Base-by-base conservation (phyloP, 371 early-diverging fungal genomes). In the Mucor sp. region DNA sequence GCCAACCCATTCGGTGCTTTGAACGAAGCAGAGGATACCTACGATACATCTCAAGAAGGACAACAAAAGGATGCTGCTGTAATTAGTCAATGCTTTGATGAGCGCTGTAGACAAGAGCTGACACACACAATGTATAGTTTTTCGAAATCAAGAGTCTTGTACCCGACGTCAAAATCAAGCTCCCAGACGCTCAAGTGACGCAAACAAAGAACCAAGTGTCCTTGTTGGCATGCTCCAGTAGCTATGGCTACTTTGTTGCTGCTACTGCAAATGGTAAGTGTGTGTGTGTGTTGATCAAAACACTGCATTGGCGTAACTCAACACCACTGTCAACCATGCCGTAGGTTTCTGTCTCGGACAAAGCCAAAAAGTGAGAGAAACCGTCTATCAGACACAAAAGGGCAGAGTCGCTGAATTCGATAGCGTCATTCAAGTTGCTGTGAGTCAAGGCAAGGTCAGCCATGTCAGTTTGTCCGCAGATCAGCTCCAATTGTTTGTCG, bases 171-270 rank as follows among this genome's bases (percentile, higher is more conserved):
- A 78, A 76, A 63, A 59, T 80, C n/a, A 59, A 72, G 11, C 60
- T 82, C 39, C 74, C 71, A 39, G 70, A 74, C 14, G 44, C 68
- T 9, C 70, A 64, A n/a, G 75, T 80, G 57, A 25, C 32, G 4
- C 47, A 70, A 9, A 57, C 41, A 6, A 53, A 39, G 50, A 19
- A 30, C 28, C 47, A 50, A 62, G 32, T 73, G 4, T 80, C 82
- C 9, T 57, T 81, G 8, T 47, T 84, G 9, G 75, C 66, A 19
- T 72, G 72, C 33, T 81, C 82, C 21, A 78, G 76, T n/a, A 72
- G 69, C 19, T 75, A 68, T 59, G 79, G 79, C 3, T 84, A 78
- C 35, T 80, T 81, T 71, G 69, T 80, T 21, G 82, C 78, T 32
- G 84, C 47, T 5, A n/a, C 69, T 62, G 81, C 81, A 79, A 71